A percentile compares a stretch with the other conserved stretches of the same genome.
Conservation (phyloP, 768 basidiomycete genomes). For the Sporobolomyces phaffii region DNA sequence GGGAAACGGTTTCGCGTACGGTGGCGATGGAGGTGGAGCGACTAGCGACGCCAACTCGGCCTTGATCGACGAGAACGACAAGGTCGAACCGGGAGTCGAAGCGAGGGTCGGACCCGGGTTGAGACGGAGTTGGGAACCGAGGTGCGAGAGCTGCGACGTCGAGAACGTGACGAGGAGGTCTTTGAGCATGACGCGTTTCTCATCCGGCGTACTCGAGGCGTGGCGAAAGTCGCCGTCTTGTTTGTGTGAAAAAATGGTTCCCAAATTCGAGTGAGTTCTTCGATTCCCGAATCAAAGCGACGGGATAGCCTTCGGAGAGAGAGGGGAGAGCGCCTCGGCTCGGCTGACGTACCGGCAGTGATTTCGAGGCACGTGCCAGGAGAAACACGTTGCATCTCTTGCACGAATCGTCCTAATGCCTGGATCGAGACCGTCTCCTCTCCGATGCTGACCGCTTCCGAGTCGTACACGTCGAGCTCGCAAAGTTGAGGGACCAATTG, state of each 20-base stretch:
- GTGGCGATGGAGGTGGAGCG: background rate
- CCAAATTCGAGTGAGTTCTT: background rate
- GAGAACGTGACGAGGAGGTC: conserved; percentile 15
- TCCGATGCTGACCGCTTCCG: no score
- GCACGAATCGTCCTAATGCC: conserved; percentile 6
- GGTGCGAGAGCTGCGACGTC: conserved; percentile 19
- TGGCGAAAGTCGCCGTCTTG: background rate
- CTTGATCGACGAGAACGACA: background rate
- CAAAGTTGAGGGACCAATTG: conserved; percentile 5
- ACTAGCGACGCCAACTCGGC: background rate
- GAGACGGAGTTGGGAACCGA: conserved; percentile 8
- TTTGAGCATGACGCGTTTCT: background rate
- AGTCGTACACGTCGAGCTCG: conserved; percentile 15
- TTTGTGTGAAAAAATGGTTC: background rate
- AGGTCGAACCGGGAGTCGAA: background rate
- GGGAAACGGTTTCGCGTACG: background rate
- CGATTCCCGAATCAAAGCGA: no score
- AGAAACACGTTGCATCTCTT: background rate
- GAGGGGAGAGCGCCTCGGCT: background rate
- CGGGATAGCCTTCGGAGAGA: background rate
- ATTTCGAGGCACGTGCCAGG: background rate
- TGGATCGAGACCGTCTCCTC: background rate
- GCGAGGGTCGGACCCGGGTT: background rate
- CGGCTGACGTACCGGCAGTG: background rate
- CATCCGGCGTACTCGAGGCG: background rate